These are phyloP conservation scores for Tephrocybe sp. DNA, from an alignment of 768 basidiomycete genomes.

Conservation along the genomic window DNA sequence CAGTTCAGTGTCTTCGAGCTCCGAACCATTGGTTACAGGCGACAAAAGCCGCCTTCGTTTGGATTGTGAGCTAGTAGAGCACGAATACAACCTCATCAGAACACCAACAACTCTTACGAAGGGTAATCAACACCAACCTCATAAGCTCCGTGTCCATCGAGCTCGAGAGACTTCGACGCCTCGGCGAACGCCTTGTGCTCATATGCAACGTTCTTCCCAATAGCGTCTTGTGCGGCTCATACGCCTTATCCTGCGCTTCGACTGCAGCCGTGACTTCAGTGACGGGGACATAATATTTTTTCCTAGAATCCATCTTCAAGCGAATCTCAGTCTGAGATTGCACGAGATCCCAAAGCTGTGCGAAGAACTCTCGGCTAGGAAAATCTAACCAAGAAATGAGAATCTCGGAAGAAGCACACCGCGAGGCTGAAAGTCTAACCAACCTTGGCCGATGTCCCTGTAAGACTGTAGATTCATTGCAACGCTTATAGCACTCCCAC, in stretches of 20 bases:
- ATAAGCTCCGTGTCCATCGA: conserved; percentile 36
- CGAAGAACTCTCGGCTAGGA: conserved; percentile 47
- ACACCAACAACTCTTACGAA: neutral
- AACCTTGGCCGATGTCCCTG: conserved; percentile 45
- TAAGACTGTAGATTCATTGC: conserved; percentile 43
- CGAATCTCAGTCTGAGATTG: conserved; percentile 28
- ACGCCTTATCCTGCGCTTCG: conserved; percentile 30
- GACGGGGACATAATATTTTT: conserved; percentile 27
- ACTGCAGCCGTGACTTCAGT: conserved; percentile 31
- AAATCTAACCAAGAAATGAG: conserved; percentile 32
- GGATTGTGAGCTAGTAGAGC: conserved; percentile 27
- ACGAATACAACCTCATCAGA: too few species aligned
- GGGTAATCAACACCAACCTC: conserved; percentile 32
- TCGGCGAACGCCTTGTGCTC: conserved; percentile 44
- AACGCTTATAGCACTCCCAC: conserved; percentile 32
- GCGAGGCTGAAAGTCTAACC: conserved; percentile 5
- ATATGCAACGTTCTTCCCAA: conserved; percentile 39
- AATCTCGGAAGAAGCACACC: neutral
- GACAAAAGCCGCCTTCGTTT: conserved; percentile 50
- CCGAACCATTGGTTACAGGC: conserved; percentile 13
- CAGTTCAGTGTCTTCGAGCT: conserved; percentile 29
- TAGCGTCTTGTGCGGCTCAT: conserved; percentile 33
- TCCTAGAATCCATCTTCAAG: conserved; percentile 8
- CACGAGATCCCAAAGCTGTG: conserved; percentile 45
- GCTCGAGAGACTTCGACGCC: conserved; percentile 44